Evolutionary conservation across 306 rosid species (phyloP).

Genomic region (Rosa multiflora): DNA sequence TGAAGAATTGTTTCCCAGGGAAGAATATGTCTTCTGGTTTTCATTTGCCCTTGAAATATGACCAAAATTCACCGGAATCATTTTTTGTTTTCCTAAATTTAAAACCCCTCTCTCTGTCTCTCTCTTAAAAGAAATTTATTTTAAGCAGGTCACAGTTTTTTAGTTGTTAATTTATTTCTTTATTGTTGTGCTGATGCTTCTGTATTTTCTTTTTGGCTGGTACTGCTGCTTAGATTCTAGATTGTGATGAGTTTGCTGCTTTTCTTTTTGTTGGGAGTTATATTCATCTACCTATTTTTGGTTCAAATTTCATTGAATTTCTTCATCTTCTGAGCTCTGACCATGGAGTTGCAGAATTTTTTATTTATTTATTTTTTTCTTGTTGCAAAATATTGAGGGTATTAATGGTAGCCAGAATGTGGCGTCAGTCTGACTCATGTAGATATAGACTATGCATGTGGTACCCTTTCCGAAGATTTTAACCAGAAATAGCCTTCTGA

Average conservation of each 20-base stretch:
- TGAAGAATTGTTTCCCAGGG: neutral
- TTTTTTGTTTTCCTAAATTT: neutral
- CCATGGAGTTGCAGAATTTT: neutral
- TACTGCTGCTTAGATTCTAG: conserved; percentile 3
- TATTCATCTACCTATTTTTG: neutral
- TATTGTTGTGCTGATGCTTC: neutral
- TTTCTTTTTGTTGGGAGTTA: neutral
- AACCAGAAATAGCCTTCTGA: conserved; percentile 4
- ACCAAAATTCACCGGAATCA: neutral
- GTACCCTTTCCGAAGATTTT: neutral
- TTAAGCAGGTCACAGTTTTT: neutral
- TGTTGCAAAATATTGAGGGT: neutral
- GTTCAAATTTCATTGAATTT: conserved; percentile 8
- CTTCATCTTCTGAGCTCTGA: neutral
- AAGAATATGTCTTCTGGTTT: neutral
- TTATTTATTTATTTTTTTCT: neutral
- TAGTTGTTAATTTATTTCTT: neutral
- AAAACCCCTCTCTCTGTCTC: neutral
- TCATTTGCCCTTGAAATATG: neutral
- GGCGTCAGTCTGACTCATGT: neutral
- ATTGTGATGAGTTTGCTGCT: neutral
- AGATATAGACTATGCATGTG: neutral
- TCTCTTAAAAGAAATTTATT: no score
- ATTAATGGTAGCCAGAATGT: neutral
- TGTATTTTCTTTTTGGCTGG: neutral